A percentile compares a stretch with the other conserved stretches of the same genome.
These are phyloP conservation scores for Euptelea pleiosperma DNA, from an alignment of 164 flowering plant species.

Conservation along the genomic window DNA sequence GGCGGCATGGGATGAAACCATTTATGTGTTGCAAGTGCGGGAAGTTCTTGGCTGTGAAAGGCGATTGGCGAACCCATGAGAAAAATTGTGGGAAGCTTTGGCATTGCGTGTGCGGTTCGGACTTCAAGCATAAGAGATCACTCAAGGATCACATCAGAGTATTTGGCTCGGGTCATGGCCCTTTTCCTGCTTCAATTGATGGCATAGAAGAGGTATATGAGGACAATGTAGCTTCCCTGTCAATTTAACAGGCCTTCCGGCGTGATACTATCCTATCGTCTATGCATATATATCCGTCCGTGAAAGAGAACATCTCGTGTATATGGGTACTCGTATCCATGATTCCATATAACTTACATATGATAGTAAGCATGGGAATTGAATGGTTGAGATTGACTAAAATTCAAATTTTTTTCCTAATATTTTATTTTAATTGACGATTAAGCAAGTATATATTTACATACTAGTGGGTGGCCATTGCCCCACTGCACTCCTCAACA, in stretches of 20 bases:
- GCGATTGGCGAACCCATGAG: slow-evolving; percentile 78
- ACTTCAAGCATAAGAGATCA: slow-evolving; percentile 75
- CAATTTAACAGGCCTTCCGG: slow-evolving; percentile 17
- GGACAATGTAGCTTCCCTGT: slow-evolving; percentile 4
- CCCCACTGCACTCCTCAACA: too few relatives aligned
- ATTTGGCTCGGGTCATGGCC: slow-evolving; percentile 51
- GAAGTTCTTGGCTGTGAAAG: slow-evolving; percentile 61
- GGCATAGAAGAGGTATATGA: slow-evolving; percentile 15
- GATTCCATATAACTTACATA: too few relatives aligned
- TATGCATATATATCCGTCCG: background rate
- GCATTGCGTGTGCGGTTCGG: slow-evolving; percentile 69
- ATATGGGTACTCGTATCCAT: too few relatives aligned
- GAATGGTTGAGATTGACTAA: too few relatives aligned
- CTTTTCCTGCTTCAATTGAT: slow-evolving; percentile 25
- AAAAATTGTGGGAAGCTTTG: slow-evolving; percentile 74
- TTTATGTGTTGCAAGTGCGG: slow-evolving; percentile 60
- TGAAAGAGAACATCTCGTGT: background rate
- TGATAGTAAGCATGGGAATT: too few relatives aligned
- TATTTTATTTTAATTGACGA: too few relatives aligned
- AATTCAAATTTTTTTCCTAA: too few relatives aligned
- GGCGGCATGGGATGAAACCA: slow-evolving; percentile 63
- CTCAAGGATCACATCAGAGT: slow-evolving; percentile 62
- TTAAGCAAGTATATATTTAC: too few relatives aligned
- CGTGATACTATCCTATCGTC: background rate
- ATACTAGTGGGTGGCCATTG: too few relatives aligned